Evolutionary conservation across 768 basidiomycete genomes (phyloP).

Genomic region (Macrolepiota albuminosa): DNA sequence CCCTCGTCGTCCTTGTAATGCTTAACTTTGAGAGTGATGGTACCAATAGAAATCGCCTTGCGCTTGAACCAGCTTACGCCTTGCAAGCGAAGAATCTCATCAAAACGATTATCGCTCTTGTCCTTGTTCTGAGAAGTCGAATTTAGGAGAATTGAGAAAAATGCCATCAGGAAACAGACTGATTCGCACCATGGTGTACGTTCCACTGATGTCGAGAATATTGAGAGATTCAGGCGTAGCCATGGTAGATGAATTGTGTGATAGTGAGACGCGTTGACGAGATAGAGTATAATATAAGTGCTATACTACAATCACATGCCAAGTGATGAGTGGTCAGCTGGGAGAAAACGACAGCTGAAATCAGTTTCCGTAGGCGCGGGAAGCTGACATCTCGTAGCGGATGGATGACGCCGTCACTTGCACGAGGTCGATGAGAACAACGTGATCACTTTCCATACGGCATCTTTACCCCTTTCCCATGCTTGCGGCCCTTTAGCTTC

Average conservation of each 20-base stretch:
- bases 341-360: background rate
- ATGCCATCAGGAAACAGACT: background rate
- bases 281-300: slow-evolving; percentile 3
- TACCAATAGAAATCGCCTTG: slow-evolving; percentile 51
- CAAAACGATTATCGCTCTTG: slow-evolving; percentile 51
- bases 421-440: slow-evolving; percentile 36
- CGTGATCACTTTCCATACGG: slow-evolving; percentile 72
- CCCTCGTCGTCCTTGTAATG: slow-evolving; percentile 59
- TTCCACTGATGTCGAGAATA: slow-evolving; percentile 57
- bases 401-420: background rate
- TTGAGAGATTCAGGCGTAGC: slow-evolving; percentile 58
- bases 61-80: slow-evolving; percentile 73
- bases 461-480: slow-evolving; percentile 84
- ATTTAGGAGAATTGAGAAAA: background rate
- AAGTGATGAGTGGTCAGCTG: background rate
- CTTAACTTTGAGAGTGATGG: slow-evolving; percentile 55
- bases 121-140: slow-evolving; percentile 51
- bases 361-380: background rate
- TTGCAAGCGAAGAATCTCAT: slow-evolving; percentile 63
- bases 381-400: too few relatives aligned
- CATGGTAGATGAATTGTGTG: slow-evolving; percentile 35
- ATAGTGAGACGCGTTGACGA: background rate
- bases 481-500: slow-evolving; percentile 77
- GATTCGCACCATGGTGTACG: slow-evolving; percentile 50
- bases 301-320: slow-evolving; percentile 7